These are phyloP conservation scores for Exserohilum turcica DNA, from an alignment of 2,329 filamentous ascomycete species.

Conservation along the genomic window DNA sequence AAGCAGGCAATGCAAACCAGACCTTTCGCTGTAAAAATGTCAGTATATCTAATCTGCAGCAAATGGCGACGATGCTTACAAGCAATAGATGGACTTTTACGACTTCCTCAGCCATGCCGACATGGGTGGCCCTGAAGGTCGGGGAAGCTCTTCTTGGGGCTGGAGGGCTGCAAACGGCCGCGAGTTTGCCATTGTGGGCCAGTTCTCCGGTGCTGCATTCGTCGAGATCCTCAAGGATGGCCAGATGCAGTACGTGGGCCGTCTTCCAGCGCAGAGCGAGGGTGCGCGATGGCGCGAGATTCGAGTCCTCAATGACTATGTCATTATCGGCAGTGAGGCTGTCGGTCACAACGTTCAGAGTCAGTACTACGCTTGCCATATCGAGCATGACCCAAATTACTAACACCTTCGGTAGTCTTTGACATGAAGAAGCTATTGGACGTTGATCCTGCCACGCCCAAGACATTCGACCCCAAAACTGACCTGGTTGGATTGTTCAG, in stretches of 20 bases:
- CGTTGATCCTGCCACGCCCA: slow-evolving; percentile 39
- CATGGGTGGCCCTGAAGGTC: slow-evolving; percentile 54
- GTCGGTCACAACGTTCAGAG: slow-evolving; percentile 60
- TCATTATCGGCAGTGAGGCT: slow-evolving; percentile 50
- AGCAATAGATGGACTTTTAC: slow-evolving; percentile 56
- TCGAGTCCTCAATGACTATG: slow-evolving; percentile 51
- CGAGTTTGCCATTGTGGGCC: slow-evolving; percentile 60
- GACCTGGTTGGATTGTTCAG: slow-evolving; percentile 36
- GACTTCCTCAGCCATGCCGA: slow-evolving; percentile 61
- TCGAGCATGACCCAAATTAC: slow-evolving; percentile 37
- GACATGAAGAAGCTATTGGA: slow-evolving; percentile 55
- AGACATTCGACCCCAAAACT: slow-evolving; percentile 37
- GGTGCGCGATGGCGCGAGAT: slow-evolving; percentile 60
- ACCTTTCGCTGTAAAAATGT: slow-evolving; percentile 35
- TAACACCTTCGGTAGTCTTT: slow-evolving; percentile 27
- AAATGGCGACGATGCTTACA: slow-evolving; percentile 27
- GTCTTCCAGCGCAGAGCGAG: slow-evolving; percentile 53
- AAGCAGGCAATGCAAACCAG: slow-evolving; percentile 30
- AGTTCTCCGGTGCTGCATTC: slow-evolving; percentile 60
- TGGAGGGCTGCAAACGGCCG: slow-evolving; percentile 58
- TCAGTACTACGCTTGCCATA: slow-evolving; percentile 1
- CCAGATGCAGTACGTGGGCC: slow-evolving; percentile 58
- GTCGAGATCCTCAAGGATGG: slow-evolving; percentile 57
- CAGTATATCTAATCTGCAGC: not conserved
- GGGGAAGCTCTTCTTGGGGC: slow-evolving; percentile 56